These are phyloP conservation scores for Pseudogymnoascus sp. DNA, from an alignment of 2,329 filamentous ascomycete species.

Conservation along the genomic window DNA sequence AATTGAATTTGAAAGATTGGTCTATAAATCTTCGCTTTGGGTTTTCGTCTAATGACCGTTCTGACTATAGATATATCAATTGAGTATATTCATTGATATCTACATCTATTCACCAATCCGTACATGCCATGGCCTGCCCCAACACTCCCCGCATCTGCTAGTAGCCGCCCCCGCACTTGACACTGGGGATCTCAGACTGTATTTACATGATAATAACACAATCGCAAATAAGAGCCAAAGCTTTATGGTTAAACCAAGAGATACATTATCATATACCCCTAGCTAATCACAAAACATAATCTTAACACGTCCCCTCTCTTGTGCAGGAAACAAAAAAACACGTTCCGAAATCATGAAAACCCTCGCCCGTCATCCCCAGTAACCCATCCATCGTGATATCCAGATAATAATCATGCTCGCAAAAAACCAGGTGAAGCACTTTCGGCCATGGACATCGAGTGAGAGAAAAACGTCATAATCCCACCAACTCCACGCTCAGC, in stretches of 20 bases:
- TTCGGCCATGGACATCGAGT: conserved; percentile 41
- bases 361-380: background rate
- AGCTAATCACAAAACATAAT: conserved; percentile 9
- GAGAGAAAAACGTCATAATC: conserved; percentile 28
- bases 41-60: background rate
- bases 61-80: background rate
- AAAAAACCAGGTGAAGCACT: conserved; percentile 33
- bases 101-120: background rate
- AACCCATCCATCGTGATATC: conserved; percentile 17
- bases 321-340: background rate
- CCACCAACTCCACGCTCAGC: conserved; percentile 48
- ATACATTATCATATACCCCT: conserved; percentile 1
- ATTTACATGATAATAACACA: background rate
- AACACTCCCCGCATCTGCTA: background rate
- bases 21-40: background rate
- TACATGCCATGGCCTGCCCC: background rate
- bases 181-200: background rate
- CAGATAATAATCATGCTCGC: conserved; percentile 24
- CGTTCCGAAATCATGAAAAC: background rate
- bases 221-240: background rate
- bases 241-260: background rate
- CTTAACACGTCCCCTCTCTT: background rate
- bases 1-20: background rate
- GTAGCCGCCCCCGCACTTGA: conserved; percentile 7
- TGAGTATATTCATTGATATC: background rate